phyloP scores from a whole-genome alignment of 2,329 filamentous ascomycete species.

The Domatiomyces catenatus region DNA sequence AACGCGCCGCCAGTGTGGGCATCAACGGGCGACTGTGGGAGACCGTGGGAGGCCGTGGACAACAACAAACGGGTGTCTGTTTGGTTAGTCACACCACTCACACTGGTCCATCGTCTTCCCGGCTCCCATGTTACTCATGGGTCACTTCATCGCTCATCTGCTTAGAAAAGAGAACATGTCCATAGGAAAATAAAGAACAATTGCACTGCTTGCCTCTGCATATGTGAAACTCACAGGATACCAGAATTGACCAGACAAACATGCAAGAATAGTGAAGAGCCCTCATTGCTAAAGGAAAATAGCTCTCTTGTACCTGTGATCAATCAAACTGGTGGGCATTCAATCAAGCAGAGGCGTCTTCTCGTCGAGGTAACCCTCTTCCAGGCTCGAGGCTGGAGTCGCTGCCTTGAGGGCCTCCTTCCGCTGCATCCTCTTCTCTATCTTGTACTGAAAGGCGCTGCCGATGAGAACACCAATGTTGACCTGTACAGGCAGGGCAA shows the following conservation, averaged over 20 bases:
- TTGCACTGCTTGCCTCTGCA: not conserved
- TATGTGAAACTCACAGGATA: not conserved
- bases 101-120: not conserved
- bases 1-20: too few species aligned
- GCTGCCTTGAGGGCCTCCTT: constrained; percentile 5
- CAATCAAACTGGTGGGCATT: not conserved
- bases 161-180: not conserved
- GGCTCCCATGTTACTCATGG: not conserved
- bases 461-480: constrained; percentile 15
- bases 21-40: not conserved
- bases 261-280: not conserved
- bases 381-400: constrained; percentile 2
- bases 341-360: constrained; percentile 10
- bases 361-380: constrained; percentile 5
- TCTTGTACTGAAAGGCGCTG: constrained; percentile 12
- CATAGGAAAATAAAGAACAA: not conserved
- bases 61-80: not conserved
- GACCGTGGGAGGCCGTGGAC: not conserved
- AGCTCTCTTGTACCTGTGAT: not conserved
- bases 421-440: constrained; percentile 12
- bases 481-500: constrained; percentile 14
- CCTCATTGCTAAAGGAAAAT: not conserved
- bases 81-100: not conserved
- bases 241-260: not conserved
- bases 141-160: not conserved